Evolutionary conservation across 2,329 filamentous ascomycete genomes (phyloP).

Genomic region (Coniochaeta sp.): DNA sequence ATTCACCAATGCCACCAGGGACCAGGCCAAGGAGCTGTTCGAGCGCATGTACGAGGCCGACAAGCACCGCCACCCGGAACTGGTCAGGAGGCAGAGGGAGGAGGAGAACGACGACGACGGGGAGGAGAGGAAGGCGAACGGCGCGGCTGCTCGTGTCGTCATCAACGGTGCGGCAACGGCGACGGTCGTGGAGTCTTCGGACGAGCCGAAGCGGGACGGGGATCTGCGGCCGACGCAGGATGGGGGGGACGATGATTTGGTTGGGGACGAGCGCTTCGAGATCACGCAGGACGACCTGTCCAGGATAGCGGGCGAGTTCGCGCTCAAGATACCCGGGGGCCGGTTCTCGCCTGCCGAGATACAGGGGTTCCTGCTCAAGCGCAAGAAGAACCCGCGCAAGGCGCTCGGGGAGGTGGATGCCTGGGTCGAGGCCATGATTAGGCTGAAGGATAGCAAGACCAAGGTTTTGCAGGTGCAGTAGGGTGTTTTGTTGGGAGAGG

Average conservation of each 20-base stretch:
- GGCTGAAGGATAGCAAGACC: constrained; percentile 41
- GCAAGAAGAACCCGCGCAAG: constrained; percentile 49
- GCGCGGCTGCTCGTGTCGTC: background rate
- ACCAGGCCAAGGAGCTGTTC: constrained; percentile 51
- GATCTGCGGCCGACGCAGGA: background rate
- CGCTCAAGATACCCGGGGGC: constrained; percentile 41
- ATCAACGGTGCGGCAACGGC: background rate
- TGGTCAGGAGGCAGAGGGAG: background rate
- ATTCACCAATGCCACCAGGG: constrained; percentile 42
- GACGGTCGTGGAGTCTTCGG: no score
- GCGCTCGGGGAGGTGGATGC: constrained; percentile 44
- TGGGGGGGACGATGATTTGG: background rate
- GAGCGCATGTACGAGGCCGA: constrained; percentile 51
- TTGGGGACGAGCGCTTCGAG: constrained; percentile 5
- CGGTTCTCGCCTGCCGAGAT: constrained; percentile 54
- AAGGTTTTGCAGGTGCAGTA: constrained; percentile 42
- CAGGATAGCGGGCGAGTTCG: constrained; percentile 40
- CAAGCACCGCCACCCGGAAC: constrained; percentile 11
- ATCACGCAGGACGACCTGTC: constrained; percentile 16
- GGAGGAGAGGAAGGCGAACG: background rate
- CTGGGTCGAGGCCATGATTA: constrained; percentile 45
- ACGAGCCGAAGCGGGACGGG: background rate
- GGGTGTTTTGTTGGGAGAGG: constrained; percentile 13
- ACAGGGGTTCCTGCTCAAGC: constrained; percentile 56
- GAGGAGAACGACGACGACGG: background rate